Evolutionary conservation across 2,329 filamentous ascomycete genomes (phyloP).

Genomic region (Nothophoma quercina): DNA sequence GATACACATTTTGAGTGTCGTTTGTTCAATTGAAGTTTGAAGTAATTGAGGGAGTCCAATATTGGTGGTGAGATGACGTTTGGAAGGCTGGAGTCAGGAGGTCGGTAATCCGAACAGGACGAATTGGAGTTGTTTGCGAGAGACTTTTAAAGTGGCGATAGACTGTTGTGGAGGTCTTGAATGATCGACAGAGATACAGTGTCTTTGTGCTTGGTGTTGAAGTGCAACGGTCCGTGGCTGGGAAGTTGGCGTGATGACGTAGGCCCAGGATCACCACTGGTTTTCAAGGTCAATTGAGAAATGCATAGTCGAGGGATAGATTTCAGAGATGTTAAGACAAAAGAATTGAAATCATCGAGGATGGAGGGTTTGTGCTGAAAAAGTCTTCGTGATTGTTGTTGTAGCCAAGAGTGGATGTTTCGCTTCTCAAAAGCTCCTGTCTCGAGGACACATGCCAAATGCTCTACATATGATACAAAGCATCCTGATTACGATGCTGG

Average conservation of each 20-base stretch:
- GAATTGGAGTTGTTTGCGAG: no score
- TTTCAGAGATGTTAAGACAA: no score
- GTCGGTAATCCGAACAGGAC: background rate
- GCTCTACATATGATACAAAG: slow-evolving; percentile 24
- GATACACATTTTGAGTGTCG: slow-evolving; percentile 44
- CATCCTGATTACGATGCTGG: slow-evolving; percentile 10
- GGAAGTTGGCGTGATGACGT: slow-evolving; percentile 15
- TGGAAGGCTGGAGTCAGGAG: background rate
- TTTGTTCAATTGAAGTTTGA: no score
- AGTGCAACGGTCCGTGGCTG: background rate
- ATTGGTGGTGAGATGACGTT: background rate
- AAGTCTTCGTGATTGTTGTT: background rate
- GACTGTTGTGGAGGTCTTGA: no score
- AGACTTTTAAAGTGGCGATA: no score
- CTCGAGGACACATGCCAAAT: background rate
- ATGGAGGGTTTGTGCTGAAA: background rate
- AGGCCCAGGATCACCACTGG: slow-evolving; percentile 3
- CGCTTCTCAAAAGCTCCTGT: background rate
- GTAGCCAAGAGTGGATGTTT: background rate
- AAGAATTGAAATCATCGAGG: no score
- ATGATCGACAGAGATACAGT: slow-evolving; percentile 1
- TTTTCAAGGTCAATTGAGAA: background rate
- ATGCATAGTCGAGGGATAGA: background rate
- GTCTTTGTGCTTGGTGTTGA: slow-evolving; percentile 15
- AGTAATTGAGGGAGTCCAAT: background rate